Conservation (phyloP, 345 rosid species). For the Eucalyptus microcorys region DNA sequence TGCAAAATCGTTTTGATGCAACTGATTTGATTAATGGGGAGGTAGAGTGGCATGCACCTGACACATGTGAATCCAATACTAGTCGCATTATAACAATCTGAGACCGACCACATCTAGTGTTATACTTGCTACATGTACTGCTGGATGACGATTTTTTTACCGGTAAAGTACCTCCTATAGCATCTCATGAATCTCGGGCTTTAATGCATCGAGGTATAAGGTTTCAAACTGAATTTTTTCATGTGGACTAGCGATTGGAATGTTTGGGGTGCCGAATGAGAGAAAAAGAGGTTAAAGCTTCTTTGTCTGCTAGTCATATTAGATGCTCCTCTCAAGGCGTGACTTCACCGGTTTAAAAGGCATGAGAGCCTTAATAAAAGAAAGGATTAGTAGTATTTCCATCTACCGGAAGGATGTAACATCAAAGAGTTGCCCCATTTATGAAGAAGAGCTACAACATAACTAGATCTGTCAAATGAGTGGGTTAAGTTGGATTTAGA, state of each 20-base stretch:
- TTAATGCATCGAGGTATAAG: background rate
- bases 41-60: background rate
- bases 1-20: background rate
- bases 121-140: background rate
- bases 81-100: too few relatives aligned
- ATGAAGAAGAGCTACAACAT: too few relatives aligned
- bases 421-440: too few relatives aligned
- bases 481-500: too few relatives aligned
- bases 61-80: background rate
- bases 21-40: background rate
- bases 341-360: background rate
- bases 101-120: background rate
- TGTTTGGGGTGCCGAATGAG: too few relatives aligned
- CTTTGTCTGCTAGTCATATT: too few relatives aligned
- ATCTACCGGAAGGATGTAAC: too few relatives aligned
- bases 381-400: background rate
- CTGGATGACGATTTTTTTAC: background rate
- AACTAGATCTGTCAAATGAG: rapidly evolving
- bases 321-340: background rate
- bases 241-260: background rate
- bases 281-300: background rate
- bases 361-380: background rate
- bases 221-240: background rate
- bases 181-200: background rate
- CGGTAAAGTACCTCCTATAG: background rate